Base-by-base conservation (phyloP, 2,329 filamentous ascomycete genomes). In the Aspergillus quadricinctus region DNA sequence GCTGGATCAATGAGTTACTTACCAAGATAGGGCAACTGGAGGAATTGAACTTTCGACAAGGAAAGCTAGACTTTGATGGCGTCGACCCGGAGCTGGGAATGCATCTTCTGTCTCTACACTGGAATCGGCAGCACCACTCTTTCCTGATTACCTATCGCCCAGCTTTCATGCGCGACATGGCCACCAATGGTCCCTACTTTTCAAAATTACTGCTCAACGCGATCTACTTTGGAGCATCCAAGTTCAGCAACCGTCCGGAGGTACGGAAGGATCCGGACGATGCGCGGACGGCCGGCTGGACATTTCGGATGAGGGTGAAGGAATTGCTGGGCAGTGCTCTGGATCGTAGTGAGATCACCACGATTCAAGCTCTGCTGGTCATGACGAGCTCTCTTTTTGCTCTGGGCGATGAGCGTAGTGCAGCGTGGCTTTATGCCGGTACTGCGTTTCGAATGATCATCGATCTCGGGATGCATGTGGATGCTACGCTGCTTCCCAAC, bases 31-130 rank as follows among this genome's bases (percentile, higher is more conserved):
- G 61, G 59, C 80, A 83, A 52, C 66, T 81, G 7, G 81, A 83
- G 57, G 69, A 70, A 2, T 68, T 81, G 57, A 79, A 82, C 56
- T 70, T 77, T 43, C 68, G 72, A 4, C 67, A 74, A 17, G 75
- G 73, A 1, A 77, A 76, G 53, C 72, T 83, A 3, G 81, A 84
- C 61, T 83, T 85, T 63, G 81, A 84, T 61, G 81, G 80, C 1
- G 75, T 83, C 1, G 76, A 81, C 31, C 76, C 80, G 0, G 77
- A 82, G 11, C 62, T 83, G 7, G 81, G 75, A 3, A 77, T 81
- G 70, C 78, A 83, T 51, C 65, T 84, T 4, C 68, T 83, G 0
- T 73, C 73, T 2, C 64, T 83, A 0, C 78, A 82, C 53, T 83
- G 80, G 79, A 83, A 80, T 61, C 76, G 80, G 4, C 80, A 83